Conservation (phyloP, 257 asterid genomes). For the Leonotis leonurus region DNA sequence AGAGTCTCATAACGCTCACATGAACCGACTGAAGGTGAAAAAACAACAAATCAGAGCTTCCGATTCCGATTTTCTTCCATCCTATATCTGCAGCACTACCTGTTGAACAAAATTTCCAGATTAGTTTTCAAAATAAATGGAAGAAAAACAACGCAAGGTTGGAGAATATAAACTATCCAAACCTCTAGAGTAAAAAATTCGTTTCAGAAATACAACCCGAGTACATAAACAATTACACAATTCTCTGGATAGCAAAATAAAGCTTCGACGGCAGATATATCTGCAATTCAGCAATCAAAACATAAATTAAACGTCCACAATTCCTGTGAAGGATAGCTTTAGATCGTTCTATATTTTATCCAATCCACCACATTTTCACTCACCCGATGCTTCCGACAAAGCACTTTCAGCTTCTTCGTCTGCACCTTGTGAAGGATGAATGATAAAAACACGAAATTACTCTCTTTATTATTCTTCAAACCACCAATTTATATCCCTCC, state of each 20-base stretch:
- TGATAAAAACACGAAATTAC: conserved; percentile 24
- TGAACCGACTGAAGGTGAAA: not conserved
- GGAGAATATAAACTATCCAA: not conserved
- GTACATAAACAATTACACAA: conserved; percentile 11
- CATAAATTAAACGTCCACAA: conserved; percentile 1
- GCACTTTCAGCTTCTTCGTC: conserved; percentile 29
- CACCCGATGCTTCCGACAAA: conserved; percentile 17
- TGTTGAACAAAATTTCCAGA: conserved; percentile 13
- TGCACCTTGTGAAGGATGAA: conserved; percentile 21
- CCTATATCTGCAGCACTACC: conserved; percentile 15
- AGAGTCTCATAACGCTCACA: conserved; percentile 13
- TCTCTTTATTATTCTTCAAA: conserved; percentile 28
- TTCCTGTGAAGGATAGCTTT: not conserved
- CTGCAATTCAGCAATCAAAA: conserved; percentile 15
- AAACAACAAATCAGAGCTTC: conserved; percentile 12
- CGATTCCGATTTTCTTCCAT: conserved; percentile 18
- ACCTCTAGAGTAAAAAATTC: conserved; percentile 17
- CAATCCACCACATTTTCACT: conserved; percentile 37
- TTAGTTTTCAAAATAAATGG: not conserved
- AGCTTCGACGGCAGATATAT: no score
- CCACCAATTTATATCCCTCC: conserved; percentile 42
- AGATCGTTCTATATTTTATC: conserved; percentile 15
- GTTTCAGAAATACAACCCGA: conserved; percentile 7
- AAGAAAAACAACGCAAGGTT: not conserved
- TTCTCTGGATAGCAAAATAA: conserved; percentile 12